These are phyloP conservation scores for Porogramme epimiltina DNA, from an alignment of 1,284 basidiomycete species.

Conservation along the genomic window DNA sequence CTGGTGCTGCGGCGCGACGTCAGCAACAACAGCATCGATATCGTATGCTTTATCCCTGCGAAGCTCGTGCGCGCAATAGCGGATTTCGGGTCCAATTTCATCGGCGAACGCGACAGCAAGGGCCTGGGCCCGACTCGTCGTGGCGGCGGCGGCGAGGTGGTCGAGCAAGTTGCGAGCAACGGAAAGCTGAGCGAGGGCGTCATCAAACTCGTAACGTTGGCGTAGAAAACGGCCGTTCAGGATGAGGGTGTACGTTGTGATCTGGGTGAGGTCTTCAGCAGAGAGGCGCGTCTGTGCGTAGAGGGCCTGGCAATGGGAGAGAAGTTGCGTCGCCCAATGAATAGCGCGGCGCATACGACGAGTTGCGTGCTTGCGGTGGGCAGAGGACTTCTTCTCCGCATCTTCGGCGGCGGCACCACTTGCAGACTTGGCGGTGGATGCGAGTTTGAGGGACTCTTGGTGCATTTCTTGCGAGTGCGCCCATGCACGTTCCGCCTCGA, in stretches of 20 bases:
- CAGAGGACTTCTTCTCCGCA: conserved; percentile 47
- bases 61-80: conserved; percentile 91
- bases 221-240: conserved; percentile 76
- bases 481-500: conserved; percentile 93
- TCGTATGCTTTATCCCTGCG: conserved; percentile 78
- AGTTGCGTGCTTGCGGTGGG: conserved; percentile 74
- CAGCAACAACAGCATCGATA: conserved; percentile 78
- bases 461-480: conserved; percentile 85
- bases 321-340: conserved; percentile 81
- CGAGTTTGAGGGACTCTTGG: conserved; percentile 53
- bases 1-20: conserved; percentile 63
- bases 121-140: conserved; percentile 89
- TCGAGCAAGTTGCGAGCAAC: conserved; percentile 81
- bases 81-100: conserved; percentile 87
- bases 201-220: conserved; percentile 76
- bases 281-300: conserved; percentile 54
- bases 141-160: conserved; percentile 65
- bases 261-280: conserved; percentile 60
- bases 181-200: conserved; percentile 76
- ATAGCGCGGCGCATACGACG: conserved; percentile 84
- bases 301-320: conserved; percentile 74
- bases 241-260: conserved; percentile 69
- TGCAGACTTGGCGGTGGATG: conserved; percentile 23
- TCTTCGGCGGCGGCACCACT: conserved; percentile 41
- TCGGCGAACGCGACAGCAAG: conserved; percentile 86